Conservation (phyloP, 2,329 filamentous ascomycete species). For the Talaromyces atroroseus region DNA sequence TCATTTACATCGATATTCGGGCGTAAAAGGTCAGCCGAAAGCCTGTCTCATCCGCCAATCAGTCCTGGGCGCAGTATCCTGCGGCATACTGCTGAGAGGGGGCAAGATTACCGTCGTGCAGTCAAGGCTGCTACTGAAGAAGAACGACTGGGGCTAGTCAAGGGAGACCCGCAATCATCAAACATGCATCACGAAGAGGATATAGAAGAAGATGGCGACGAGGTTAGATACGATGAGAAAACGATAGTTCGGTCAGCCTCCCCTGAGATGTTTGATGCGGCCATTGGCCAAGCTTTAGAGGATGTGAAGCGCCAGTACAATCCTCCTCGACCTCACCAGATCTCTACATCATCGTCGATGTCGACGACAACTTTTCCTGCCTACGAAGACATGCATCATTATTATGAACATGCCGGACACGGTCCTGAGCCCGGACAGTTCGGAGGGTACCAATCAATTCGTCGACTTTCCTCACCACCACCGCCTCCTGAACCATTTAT, state of each 20-base stretch:
- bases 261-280: constrained; percentile 16
- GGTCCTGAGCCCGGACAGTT: background rate
- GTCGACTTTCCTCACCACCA: constrained; percentile 7
- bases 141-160: constrained; percentile 76
- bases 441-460: constrained; percentile 13
- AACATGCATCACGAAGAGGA: constrained; percentile 5
- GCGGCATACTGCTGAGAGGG: constrained; percentile 39
- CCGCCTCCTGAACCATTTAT: constrained; percentile 16
- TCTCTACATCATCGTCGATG: constrained; percentile 15
- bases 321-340: constrained; percentile 17
- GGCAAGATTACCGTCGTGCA: constrained; percentile 16
- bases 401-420: constrained; percentile 15
- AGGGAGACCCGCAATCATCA: constrained; percentile 52
- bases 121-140: constrained; percentile 66
- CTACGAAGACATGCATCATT: constrained; percentile 24
- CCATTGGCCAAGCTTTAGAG: constrained; percentile 17
- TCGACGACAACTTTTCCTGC: constrained; percentile 20
- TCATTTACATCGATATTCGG: constrained; percentile 84
- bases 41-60: constrained; percentile 17
- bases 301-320: constrained; percentile 16
- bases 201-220: constrained; percentile 19
- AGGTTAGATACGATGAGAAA: constrained; percentile 20
- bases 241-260: constrained; percentile 24
- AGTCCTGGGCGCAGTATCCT: constrained; percentile 33
- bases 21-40: constrained; percentile 34